phyloP scores from a whole-genome alignment of 2,329 filamentous ascomycete genomes.

The Colletotrichum godetiae region DNA sequence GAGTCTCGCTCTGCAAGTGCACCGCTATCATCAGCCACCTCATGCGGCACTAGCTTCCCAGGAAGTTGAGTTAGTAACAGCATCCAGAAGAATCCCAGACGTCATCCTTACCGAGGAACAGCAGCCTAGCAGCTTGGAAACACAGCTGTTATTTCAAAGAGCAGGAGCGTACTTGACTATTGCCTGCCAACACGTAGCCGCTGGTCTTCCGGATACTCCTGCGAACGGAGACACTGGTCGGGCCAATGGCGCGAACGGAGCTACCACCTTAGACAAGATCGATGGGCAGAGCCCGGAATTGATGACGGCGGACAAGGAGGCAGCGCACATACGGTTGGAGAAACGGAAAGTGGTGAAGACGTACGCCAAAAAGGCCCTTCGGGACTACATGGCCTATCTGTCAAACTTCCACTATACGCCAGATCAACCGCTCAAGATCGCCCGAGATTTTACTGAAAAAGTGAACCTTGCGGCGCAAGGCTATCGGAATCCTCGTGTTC shows the following conservation, averaged over 20 bases:
- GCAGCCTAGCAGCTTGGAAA: constrained; percentile 80
- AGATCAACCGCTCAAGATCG: constrained; percentile 69
- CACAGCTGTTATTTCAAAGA: constrained; percentile 81
- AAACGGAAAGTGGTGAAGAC: constrained; percentile 77
- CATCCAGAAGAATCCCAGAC: constrained; percentile 45
- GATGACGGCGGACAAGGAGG: constrained; percentile 58
- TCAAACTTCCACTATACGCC: constrained; percentile 84
- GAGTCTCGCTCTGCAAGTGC: constrained; percentile 70
- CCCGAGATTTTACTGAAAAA: constrained; percentile 66
- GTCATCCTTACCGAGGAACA: constrained; percentile 52
- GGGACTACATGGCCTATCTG: constrained; percentile 80
- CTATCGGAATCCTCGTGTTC: constrained; percentile 50
- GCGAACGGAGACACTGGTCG: constrained; percentile 11
- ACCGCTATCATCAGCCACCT: constrained; percentile 63
- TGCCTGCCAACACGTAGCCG: constrained; percentile 73
- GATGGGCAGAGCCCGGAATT: constrained; percentile 33
- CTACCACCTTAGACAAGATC: background rate
- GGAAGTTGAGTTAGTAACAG: constrained; percentile 54
- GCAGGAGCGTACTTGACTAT: constrained; percentile 78
- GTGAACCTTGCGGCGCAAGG: constrained; percentile 67
- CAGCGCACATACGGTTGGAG: constrained; percentile 48
- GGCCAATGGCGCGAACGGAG: constrained; percentile 8
- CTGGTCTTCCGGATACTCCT: constrained; percentile 55
- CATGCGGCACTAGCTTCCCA: constrained; percentile 59
- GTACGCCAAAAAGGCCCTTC: constrained; percentile 80